Evolutionary conservation across 2,329 filamentous ascomycete genomes (phyloP), one percentile per base, ranked within the genome.

Genomic region (Cordyceps tenuipes): DNA sequence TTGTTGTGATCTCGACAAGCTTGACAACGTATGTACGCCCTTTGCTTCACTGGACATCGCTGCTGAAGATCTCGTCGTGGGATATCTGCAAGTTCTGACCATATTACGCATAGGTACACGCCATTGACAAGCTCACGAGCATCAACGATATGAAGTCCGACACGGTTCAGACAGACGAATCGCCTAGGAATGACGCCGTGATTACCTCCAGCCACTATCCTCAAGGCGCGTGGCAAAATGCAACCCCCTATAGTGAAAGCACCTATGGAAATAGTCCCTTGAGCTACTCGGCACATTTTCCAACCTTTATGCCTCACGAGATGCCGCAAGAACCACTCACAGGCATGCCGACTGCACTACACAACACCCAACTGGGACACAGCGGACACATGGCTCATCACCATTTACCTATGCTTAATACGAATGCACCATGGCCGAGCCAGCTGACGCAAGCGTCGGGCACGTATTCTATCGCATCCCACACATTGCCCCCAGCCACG

Each of bases 391-490:
- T 63, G 53, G 54, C 55, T 51, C 73, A 77, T 59, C 67, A 75
- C 10, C 82, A 83, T 63, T 75, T 89, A 21, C 84, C 89, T 23
- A 87, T 89, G 69, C 76, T 92, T 64, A 86, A 90, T 66, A 88
- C 80, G 55, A 79, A 90, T 66, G 88, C 80, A 55, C 79, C 81
- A 63, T 95, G 90, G 90, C 90, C 90, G 8, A 93, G 89, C 71
- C 88, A 91, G 82, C 77, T 93, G 70, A 89, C 87, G 64, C 87
- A 68, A 36, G 8, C 34, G 15, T 31, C 60, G 8, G 68, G 66
- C 15, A 83, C 73, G 65, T 90, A 84, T 68, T 79, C 84, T 49
- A 79, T 85, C 46, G 78, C 83, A 47, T 79, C 82, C 15, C 71
- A 84, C 56, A 75, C 83, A 44, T 79, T 89, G 61, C 81, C 85